Evolutionary conservation across 2,329 filamentous ascomycete species (phyloP).

Genomic region (Venturiaceae sp.): DNA sequence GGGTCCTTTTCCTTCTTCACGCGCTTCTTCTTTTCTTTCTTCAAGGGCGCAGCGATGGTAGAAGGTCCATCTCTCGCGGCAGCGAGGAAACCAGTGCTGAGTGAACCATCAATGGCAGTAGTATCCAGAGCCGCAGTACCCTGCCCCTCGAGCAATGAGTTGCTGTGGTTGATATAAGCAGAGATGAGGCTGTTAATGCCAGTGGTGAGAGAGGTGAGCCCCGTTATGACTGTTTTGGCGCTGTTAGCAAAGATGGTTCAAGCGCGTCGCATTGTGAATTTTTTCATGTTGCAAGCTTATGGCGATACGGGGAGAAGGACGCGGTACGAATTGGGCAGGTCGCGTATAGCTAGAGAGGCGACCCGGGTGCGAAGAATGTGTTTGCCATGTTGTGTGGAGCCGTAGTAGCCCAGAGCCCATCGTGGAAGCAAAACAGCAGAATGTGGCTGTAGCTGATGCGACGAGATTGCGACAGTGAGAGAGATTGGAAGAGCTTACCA

Average conservation of each 20-base stretch:
- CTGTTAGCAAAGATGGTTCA: not conserved
- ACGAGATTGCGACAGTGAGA: not conserved
- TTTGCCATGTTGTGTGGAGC: not conserved
- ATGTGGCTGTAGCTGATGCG: not conserved
- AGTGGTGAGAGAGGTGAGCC: constrained; percentile 64
- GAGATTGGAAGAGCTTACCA: constrained; percentile 43
- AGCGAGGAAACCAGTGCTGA: not conserved
- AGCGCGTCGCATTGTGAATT: not conserved
- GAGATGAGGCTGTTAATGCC: constrained; percentile 70
- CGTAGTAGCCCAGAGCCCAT: not conserved
- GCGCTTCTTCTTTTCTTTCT: constrained; percentile 62
- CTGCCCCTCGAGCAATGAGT: constrained; percentile 53
- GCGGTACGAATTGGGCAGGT: not conserved
- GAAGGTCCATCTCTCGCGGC: constrained; percentile 24
- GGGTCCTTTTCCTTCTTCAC: constrained; percentile 71
- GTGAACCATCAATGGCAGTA: constrained; percentile 20
- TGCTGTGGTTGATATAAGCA: constrained; percentile 83
- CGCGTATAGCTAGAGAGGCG: not conserved
- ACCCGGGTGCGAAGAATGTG: not conserved
- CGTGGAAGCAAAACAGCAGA: not conserved
- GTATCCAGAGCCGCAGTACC: constrained; percentile 14
- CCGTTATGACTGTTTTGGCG: constrained; percentile 48
- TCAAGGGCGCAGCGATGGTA: constrained; percentile 10
- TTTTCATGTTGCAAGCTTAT: not conserved
- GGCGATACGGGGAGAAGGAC: not conserved